phyloP scores from a whole-genome alignment of 176 grass and related monocot genomes.

The Oryza rufipogon region DNA sequence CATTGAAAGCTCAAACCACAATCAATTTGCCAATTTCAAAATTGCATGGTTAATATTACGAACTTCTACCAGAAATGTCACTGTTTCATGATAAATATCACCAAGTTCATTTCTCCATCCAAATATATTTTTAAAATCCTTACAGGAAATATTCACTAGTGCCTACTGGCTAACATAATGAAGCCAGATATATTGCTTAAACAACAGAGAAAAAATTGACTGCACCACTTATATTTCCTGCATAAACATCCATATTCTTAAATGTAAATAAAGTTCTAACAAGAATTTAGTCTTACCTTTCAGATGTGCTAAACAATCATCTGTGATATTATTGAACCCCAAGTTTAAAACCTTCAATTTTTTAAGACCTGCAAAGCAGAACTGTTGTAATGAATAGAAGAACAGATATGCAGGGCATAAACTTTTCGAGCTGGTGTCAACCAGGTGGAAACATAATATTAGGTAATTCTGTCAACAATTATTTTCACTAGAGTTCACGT shows the following conservation, averaged over 20 bases:
- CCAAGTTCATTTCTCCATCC: constrained; percentile 14
- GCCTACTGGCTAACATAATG: background rate
- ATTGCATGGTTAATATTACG: background rate
- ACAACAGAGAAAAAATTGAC: background rate
- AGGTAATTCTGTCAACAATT: background rate
- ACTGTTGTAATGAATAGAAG: constrained; percentile 14
- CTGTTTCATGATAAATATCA: constrained; percentile 17
- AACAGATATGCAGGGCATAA: background rate
- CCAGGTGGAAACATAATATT: background rate
- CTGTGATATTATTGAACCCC: constrained; percentile 84
- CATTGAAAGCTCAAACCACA: background rate
- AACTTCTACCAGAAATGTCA: background rate
- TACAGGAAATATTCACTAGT: background rate
- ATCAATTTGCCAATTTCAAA: background rate
- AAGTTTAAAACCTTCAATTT: constrained; percentile 74
- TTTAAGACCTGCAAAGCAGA: constrained; percentile 51
- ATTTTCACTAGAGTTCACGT: background rate
- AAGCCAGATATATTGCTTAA: background rate
- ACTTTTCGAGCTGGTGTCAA: background rate
- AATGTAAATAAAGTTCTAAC: background rate
- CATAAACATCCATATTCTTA: constrained; percentile 6
- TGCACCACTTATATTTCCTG: background rate
- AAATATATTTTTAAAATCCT: background rate
- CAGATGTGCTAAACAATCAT: constrained; percentile 81
- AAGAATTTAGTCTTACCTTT: constrained; percentile 49